Evolutionary conservation across 768 basidiomycete species (phyloP), one percentile per base, ranked within the genome.

Genomic region (Xerocomus potaroensis): DNA sequence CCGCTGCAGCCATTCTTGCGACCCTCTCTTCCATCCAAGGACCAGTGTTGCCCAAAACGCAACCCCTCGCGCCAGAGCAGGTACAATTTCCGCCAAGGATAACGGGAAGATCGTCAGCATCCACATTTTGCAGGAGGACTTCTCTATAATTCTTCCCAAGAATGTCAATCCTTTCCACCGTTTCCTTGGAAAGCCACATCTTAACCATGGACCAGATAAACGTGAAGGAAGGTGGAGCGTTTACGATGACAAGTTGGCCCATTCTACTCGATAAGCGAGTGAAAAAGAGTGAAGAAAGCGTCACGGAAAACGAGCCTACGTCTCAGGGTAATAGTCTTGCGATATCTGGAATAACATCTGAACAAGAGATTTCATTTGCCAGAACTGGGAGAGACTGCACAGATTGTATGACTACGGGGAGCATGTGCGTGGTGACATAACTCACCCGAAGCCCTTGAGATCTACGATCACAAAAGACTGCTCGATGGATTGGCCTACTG

Each of bases 251-350:
- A 24, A 87, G 66, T 59, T 84, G 79, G 2, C 84, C 84, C 84
- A 87, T 84, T 4, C 86, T 87, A 50, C 19, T 16, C 33, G 10
- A 26, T 6, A 21, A 41, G 44, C 19, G n/a, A 32, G 33, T 47
- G 11, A 49, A 27, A 16, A 23, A 10, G 19, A 15, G 18, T 4
- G 39, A 36, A 22, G 5, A 29, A 41, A 6, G 8, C 31, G 5
- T 6, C n/a, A 18, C 11, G 6, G 15, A 21, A 18, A 34, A n/a
- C 21, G 21, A n/a, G 59, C 77, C 43, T 59, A 87, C 84, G 82
- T 81, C 60, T 89, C 86, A 1, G 86, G 86, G 52, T 75, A 88
- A 64, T 84, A 88, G 55, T 86, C 83, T 63, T 88, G 86, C 2
- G 84, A 87, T 45, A 88, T 71, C 54, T 87, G 84, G 61, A 88